A percentile compares a stretch with the other conserved stretches of the same genome.
phyloP scores from a whole-genome alignment of 495 filamentous ascomycete species.

The Podospora bellae-mahoneyi region DNA sequence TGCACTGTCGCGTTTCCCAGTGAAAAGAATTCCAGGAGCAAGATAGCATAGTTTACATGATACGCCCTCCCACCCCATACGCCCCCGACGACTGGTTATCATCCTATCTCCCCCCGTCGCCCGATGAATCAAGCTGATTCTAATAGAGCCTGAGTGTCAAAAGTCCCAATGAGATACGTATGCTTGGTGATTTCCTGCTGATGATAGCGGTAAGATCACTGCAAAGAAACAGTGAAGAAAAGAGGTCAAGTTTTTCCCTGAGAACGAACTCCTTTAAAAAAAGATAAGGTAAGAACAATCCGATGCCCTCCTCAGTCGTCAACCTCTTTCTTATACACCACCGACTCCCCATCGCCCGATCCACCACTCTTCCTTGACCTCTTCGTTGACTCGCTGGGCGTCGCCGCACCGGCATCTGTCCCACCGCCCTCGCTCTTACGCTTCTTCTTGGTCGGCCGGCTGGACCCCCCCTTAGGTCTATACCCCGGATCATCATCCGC shows the following conservation, averaged over 20 bases:
- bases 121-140: background rate
- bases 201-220: background rate
- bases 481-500: slow-evolving; percentile 67
- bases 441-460: slow-evolving; percentile 64
- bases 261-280: background rate
- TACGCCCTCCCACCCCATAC: background rate
- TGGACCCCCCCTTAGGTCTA: slow-evolving; percentile 61
- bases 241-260: background rate
- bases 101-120: background rate
- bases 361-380: slow-evolving; percentile 33
- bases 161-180: background rate
- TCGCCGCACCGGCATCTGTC: slow-evolving; percentile 24
- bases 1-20: background rate
- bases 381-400: slow-evolving; percentile 24
- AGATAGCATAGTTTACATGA: background rate
- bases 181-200: background rate
- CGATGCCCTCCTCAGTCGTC: background rate
- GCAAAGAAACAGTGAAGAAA: background rate
- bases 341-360: slow-evolving; percentile 7
- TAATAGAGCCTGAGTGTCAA: background rate
- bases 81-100: background rate
- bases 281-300: background rate
- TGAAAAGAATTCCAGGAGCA: background rate
- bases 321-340: background rate
- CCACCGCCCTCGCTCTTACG: slow-evolving; percentile 38